phyloP scores from a whole-genome alignment of 75 land plant species.

The Adiantum capillusveneris region DNA sequence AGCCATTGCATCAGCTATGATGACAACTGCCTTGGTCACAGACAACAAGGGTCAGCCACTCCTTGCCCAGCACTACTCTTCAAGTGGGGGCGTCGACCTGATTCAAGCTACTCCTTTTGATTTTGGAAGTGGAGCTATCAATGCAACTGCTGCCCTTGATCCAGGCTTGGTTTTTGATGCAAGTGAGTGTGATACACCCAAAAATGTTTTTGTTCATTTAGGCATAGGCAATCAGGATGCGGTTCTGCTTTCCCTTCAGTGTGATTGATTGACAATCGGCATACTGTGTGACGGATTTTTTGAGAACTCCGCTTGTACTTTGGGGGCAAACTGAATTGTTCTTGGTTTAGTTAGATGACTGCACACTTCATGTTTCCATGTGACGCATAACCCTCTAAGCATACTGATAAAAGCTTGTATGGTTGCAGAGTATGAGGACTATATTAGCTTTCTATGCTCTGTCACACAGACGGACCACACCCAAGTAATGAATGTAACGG shows the following conservation, averaged over 20 bases:
- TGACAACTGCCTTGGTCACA: slow-evolving; percentile 60
- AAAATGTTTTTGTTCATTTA: too few relatives aligned
- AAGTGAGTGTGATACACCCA: slow-evolving; percentile 60
- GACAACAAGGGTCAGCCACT: slow-evolving; percentile 58
- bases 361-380: too few relatives aligned
- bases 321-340: too few relatives aligned
- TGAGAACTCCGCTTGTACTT: too few relatives aligned
- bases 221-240: too few relatives aligned
- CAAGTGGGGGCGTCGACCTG: slow-evolving; percentile 20
- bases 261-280: too few relatives aligned
- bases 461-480: slow-evolving; percentile 41
- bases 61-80: slow-evolving; percentile 57
- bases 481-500: slow-evolving; percentile 44
- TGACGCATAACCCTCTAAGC: background rate
- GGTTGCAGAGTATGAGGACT: slow-evolving; percentile 59
- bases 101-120: slow-evolving; percentile 83
- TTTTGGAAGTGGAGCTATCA: slow-evolving; percentile 82
- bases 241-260: too few relatives aligned
- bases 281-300: too few relatives aligned
- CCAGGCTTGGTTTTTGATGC: slow-evolving; percentile 97
- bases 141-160: slow-evolving; percentile 75
- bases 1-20: slow-evolving; percentile 87
- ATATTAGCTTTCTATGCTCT: slow-evolving; percentile 70
- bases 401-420: background rate
- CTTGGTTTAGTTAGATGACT: too few relatives aligned